These are phyloP conservation scores for Kodamaea laetipori DNA, from an alignment of 805 yeast genomes.

Conservation along the genomic window DNA sequence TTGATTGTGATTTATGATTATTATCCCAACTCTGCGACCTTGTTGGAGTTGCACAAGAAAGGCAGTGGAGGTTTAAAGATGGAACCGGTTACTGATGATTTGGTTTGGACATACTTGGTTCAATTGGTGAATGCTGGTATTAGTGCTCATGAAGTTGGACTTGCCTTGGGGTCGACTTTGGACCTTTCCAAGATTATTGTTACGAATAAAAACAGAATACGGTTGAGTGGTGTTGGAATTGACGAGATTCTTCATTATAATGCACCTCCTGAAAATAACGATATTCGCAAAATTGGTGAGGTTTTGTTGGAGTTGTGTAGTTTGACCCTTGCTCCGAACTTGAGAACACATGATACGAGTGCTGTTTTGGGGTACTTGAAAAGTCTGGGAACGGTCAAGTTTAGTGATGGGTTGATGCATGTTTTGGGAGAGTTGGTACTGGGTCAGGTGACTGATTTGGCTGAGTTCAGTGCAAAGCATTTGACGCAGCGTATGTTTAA, in stretches of 20 bases:
- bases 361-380: constrained; percentile 19
- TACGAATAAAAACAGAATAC: constrained; percentile 69
- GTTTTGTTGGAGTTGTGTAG: constrained; percentile 58
- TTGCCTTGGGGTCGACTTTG: constrained; percentile 62
- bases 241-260: constrained; percentile 58
- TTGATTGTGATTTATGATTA: constrained; percentile 81
- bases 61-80: constrained; percentile 34
- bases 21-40: constrained; percentile 73
- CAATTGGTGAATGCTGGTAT: constrained; percentile 73
- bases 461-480: constrained; percentile 25
- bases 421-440: constrained; percentile 33
- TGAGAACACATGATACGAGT: constrained; percentile 20
- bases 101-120: constrained; percentile 73
- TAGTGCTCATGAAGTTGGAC: constrained; percentile 63
- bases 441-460: constrained; percentile 22
- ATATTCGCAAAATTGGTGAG: constrained; percentile 59
- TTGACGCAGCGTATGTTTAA: constrained; percentile 42
- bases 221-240: constrained; percentile 71
- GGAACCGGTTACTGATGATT: constrained; percentile 59
- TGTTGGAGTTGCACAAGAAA: constrained; percentile 64
- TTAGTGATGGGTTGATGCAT: constrained; percentile 48
- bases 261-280: constrained; percentile 34
- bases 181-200: constrained; percentile 71
- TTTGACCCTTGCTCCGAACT: constrained; percentile 31
- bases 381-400: constrained; percentile 19